Percentiles rank a stretch among this genome's conserved stretches.
These are phyloP conservation scores for Dioscorea zingiberensis DNA, from an alignment of 106 monocot genomes.

Conservation along the genomic window DNA sequence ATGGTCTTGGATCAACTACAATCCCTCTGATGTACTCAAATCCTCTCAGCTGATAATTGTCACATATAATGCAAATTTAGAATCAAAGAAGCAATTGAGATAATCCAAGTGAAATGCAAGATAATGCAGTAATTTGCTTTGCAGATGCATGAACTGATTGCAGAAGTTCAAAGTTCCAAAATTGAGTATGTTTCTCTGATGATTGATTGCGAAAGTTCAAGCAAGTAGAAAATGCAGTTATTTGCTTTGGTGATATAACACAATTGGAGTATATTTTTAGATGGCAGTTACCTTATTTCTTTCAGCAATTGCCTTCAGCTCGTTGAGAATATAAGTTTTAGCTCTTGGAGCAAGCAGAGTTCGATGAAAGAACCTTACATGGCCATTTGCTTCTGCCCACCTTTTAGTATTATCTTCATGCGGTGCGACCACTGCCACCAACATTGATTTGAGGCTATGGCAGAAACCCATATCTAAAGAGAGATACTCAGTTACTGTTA, in stretches of 20 bases:
- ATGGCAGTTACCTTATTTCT: constrained; percentile 72
- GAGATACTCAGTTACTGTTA: background rate
- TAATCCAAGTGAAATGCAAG: too few species aligned
- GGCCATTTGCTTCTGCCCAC: constrained; percentile 70
- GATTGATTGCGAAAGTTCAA: background rate
- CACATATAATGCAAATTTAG: background rate
- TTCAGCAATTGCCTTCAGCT: constrained; percentile 61
- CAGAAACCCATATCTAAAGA: constrained; percentile 86
- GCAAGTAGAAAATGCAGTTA: too few species aligned
- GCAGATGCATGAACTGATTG: background rate
- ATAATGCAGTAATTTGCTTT: background rate
- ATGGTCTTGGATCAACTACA: constrained; percentile 60
- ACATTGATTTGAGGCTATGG: constrained; percentile 64
- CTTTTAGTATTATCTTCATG: constrained; percentile 60
- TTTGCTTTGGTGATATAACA: too few species aligned
- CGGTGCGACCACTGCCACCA: constrained; percentile 78
- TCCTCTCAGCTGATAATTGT: constrained; percentile 50
- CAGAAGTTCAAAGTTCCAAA: too few species aligned
- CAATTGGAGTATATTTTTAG: too few species aligned
- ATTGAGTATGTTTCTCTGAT: too few species aligned
- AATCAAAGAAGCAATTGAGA: background rate
- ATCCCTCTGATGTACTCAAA: constrained; percentile 81
- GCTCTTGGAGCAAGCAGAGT: constrained; percentile 44
- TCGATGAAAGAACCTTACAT: constrained; percentile 45
- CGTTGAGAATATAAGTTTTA: constrained; percentile 47